Base-by-base conservation (phyloP, 192 early-diverging fungal species). In the Backusella australiensis region DNA sequence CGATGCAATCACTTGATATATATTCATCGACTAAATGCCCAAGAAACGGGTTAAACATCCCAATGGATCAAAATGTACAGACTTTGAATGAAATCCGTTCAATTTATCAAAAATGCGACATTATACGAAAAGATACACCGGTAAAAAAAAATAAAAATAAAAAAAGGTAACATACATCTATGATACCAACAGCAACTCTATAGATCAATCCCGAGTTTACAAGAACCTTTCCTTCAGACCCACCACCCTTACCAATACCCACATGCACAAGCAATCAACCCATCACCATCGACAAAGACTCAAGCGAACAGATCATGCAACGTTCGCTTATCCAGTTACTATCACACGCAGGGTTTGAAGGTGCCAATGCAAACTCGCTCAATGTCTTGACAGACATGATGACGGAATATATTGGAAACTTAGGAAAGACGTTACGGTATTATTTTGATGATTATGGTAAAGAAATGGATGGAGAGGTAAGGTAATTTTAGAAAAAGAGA, bases 261-360 rank as follows among this genome's bases (percentile, higher is more conserved):
- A 46, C 44, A 46, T 46, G 44, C 15, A 49, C 46, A 21, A 35
- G 21, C 35, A 42, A 74, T 36, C 41, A 26, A 23, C 29, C 7
- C 53, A 63, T 65, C 26, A 26, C 36, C 4, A 7, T 97, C 73
- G 90, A 93, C 74, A 77, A 82, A 6, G 69, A 77, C 1, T 77
- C 90, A 1, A 90, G 91, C 17, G 85, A 89, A 46, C 85, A 81
- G 5, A 81, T 94, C 36, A 78, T 94, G 73, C 82, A 87, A 67
- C 90, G 93, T 12, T 86, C 87, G 7, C 78, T 83, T 11, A 84
- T 90, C 0, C 89, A 93, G 75, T 73, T 98, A 73, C 82, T 97
- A 46, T 83, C 92, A 36, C 97, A 99, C 75, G 85, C 91, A 17
- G 97, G 97, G 19, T 99, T 98, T 83, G 96, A 99, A 81, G 87